Percentiles rank a stretch among this genome's conserved stretches.
Conservation (phyloP, 2,329 filamentous ascomycete species). For the Pseudocercospora cruenta region DNA sequence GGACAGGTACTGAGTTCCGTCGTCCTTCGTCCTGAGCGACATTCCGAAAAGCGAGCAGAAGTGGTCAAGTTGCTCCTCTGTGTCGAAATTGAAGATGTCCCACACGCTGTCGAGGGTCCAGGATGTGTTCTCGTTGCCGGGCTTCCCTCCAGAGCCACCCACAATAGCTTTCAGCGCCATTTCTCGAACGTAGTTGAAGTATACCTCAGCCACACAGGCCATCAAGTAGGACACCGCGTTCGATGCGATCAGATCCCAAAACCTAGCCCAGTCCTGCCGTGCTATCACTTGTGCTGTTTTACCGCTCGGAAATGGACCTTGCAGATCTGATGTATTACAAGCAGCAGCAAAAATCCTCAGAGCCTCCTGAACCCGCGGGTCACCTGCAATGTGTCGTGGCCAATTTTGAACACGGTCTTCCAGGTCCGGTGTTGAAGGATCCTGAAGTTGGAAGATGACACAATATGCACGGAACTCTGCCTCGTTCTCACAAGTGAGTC, state of each 20-base stretch:
- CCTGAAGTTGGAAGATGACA: slow-evolving; percentile 60
- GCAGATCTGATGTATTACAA: slow-evolving; percentile 55
- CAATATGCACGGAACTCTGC: slow-evolving; percentile 67
- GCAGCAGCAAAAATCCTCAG: slow-evolving; percentile 61
- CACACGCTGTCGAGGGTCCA: slow-evolving; percentile 60
- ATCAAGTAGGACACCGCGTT: slow-evolving; percentile 62
- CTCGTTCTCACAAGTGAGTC: slow-evolving; percentile 59
- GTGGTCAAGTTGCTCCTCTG: slow-evolving; percentile 55
- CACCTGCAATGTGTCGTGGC: slow-evolving; percentile 54
- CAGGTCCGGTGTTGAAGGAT: slow-evolving; percentile 52
- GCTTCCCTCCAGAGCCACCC: slow-evolving; percentile 20
- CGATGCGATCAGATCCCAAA: slow-evolving; percentile 62
- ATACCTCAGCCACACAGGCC: slow-evolving; percentile 66
- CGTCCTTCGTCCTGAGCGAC: slow-evolving; percentile 50
- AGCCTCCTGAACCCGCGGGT: slow-evolving; percentile 59
- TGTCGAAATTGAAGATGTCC: slow-evolving; percentile 59
- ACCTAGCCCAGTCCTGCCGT: slow-evolving; percentile 61
- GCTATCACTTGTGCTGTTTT: slow-evolving; percentile 55
- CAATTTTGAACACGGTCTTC: slow-evolving; percentile 63
- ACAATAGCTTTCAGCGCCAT: slow-evolving; percentile 54
- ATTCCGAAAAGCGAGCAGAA: slow-evolving; percentile 61
- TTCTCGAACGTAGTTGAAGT: slow-evolving; percentile 62
- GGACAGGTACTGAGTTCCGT: slow-evolving; percentile 54
- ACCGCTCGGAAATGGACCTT: slow-evolving; percentile 54
- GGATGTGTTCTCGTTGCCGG: slow-evolving; percentile 51